Evolutionary conservation across 768 basidiomycete species (phyloP), one percentile per base, ranked within the genome.

Genomic region (Trametes punicea): DNA sequence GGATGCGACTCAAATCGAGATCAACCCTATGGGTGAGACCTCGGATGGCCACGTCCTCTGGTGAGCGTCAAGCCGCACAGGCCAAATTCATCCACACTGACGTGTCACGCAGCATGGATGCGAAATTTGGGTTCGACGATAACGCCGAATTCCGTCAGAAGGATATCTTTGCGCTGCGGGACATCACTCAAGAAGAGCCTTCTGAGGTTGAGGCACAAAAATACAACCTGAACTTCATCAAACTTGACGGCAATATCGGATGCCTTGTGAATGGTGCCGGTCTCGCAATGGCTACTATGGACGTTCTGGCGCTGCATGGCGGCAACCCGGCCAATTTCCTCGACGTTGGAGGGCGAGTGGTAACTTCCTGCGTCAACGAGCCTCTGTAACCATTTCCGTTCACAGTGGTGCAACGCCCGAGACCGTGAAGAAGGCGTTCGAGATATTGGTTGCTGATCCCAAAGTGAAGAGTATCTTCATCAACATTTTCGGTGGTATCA

Each of bases 211-310:
- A 97, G 71, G 97, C 97, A 20, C 94, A 95, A 73, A 90, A 96
- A 71, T 90, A 90, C 60, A 87, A 90, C 69, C 81, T 99, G 68
- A 98, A 95, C 78, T 98, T 98, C 72, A 98, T 98, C 81, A 98
- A 99, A 76, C 87, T 99, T 40, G 97, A 99, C 68, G 97, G 97
- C 27, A 90, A 82, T 73, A 86, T 99, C 57, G 97, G 97, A 26
- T 99, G 97, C 75, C 77, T 99, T 49, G 97, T 99, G 60, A 99
- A 99, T 65, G 97, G 97, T 66, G 97, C 97, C 48, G 97, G 97
- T 67, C 77, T 99, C 59, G 97, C 97, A 47, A 99, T 99, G 97
- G 97, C 97, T 33, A 99, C 97, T 53, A 98, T 99, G 97, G 97
- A 99, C 67, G 96, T 98, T n/a, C 80, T 99, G 54, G 84, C 94